phyloP scores from a whole-genome alignment of 2,329 filamentous ascomycete species.

The Neopestalotiopsis sp. region DNA sequence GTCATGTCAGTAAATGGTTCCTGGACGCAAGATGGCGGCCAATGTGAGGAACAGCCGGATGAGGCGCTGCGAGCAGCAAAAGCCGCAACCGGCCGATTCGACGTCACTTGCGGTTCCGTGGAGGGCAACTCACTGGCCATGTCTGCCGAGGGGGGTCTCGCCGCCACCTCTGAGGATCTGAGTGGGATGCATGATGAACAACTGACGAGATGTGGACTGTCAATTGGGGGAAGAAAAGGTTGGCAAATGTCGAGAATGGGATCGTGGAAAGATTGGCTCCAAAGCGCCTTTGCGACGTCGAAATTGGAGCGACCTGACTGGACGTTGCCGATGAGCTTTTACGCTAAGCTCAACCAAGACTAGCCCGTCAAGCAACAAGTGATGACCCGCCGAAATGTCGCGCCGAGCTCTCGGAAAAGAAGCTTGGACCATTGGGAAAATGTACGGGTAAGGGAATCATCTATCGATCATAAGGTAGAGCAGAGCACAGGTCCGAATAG shows the following conservation, averaged over 20 bases:
- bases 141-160: constrained; percentile 47
- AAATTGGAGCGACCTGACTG: constrained; percentile 34
- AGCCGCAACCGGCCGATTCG: constrained; percentile 33
- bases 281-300: constrained; percentile 25
- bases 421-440: constrained; percentile 12
- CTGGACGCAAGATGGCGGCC: background rate
- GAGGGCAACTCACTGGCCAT: constrained; percentile 47
- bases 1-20: constrained; percentile 20
- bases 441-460: constrained; percentile 12
- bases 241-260: constrained; percentile 18
- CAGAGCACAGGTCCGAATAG: background rate
- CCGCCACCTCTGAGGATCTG: constrained; percentile 48
- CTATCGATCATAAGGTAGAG: background rate
- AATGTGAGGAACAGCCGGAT: background rate
- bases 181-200: constrained; percentile 52
- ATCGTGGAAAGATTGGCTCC: constrained; percentile 27
- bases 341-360: background rate
- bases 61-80: constrained; percentile 32
- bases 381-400: constrained; percentile 24
- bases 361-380: background rate
- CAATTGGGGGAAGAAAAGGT: constrained; percentile 31
- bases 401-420: constrained; percentile 15
- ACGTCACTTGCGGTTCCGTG: background rate
- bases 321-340: constrained; percentile 14
- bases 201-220: constrained; percentile 31